phyloP scores from a whole-genome alignment of 805 yeast species.

The Kodamaea sagamina region DNA sequence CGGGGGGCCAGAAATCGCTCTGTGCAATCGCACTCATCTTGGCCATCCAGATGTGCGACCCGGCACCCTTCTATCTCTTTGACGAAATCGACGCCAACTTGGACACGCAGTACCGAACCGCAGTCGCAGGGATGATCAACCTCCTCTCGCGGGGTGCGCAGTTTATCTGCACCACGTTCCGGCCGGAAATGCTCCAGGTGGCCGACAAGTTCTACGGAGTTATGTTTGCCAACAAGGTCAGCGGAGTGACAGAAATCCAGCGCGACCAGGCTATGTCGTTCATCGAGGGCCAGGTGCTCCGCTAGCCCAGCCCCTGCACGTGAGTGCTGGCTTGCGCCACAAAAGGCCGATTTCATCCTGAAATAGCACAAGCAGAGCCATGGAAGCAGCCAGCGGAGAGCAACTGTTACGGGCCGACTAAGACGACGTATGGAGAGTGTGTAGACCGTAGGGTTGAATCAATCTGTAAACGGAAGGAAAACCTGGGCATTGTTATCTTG shows the following conservation, averaged over 20 bases:
- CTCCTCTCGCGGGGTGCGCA: slow-evolving; percentile 71
- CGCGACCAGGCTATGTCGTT: slow-evolving; percentile 78
- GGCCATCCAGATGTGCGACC: slow-evolving; percentile 93
- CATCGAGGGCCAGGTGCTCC: slow-evolving; percentile 63
- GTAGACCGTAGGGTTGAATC: too few relatives aligned
- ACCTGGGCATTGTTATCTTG: too few relatives aligned
- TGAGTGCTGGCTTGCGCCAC: too few relatives aligned
- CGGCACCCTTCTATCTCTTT: slow-evolving; percentile 94
- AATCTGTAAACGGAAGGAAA: too few relatives aligned
- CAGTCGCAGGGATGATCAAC: slow-evolving; percentile 78
- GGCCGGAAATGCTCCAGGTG: slow-evolving; percentile 87
- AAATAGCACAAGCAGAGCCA: too few relatives aligned
- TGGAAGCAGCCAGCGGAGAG: too few relatives aligned
- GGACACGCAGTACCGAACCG: slow-evolving; percentile 86
- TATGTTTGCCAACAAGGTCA: slow-evolving; percentile 76
- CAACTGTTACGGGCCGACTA: too few relatives aligned
- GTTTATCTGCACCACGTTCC: slow-evolving; percentile 93
- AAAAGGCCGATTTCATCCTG: too few relatives aligned
- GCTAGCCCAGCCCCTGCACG: too few relatives aligned
- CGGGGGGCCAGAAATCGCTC: slow-evolving; percentile 97
- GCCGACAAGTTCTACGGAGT: slow-evolving; percentile 91
- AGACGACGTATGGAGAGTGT: too few relatives aligned
- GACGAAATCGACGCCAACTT: slow-evolving; percentile 97
- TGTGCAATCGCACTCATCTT: slow-evolving; percentile 93
- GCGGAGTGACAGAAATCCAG: slow-evolving; percentile 70